Percentiles rank a stretch among this genome's conserved stretches.
Conservation (phyloP, 1,139 yeast species). For the Blastobotrys illinoisensis region DNA sequence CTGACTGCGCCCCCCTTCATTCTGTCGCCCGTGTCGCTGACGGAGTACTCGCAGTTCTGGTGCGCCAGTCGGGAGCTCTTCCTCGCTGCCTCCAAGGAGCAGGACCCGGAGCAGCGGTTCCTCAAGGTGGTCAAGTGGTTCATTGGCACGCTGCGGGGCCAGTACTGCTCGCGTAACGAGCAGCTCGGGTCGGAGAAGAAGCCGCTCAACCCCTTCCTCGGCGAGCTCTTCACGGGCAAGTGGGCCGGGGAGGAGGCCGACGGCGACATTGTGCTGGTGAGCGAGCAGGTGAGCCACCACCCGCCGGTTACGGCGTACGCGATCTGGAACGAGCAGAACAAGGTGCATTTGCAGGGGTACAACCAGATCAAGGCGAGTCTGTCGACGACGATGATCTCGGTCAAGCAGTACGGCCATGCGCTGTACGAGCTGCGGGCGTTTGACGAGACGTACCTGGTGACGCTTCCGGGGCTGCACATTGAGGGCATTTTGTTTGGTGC, state of each 20-base stretch:
- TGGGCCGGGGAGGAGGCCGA: conserved; percentile 52
- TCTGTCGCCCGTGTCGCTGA: conserved; percentile 79
- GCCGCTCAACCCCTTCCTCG: conserved; percentile 90
- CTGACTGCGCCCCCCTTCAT: conserved; percentile 98
- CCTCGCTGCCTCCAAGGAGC: conserved; percentile 54
- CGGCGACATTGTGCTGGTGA: conserved; percentile 69
- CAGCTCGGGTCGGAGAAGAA: conserved; percentile 90
- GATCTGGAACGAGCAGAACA: conserved; percentile 63
- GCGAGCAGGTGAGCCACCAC: conserved; percentile 94
- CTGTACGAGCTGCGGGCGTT: conserved; percentile 52
- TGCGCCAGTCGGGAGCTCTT: conserved; percentile 82
- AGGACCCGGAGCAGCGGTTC: conserved; percentile 52
- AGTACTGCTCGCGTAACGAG: conserved; percentile 89
- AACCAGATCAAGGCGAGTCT: conserved; percentile 83
- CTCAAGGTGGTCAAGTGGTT: conserved; percentile 87
- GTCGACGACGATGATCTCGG: conserved; percentile 69
- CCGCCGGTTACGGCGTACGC: conserved; percentile 93
- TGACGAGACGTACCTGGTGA: conserved; percentile 67
- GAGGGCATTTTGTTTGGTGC: conserved; percentile 89
- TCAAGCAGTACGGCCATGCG: conserved; percentile 91
- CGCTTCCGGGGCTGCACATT: conserved; percentile 93
- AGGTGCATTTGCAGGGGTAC: conserved; percentile 74
- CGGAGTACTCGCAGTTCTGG: conserved; percentile 83
- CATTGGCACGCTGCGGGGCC: conserved; percentile 83
- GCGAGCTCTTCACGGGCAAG: conserved; percentile 85